Conservation (phyloP, 495 filamentous ascomycete species). For the Hypoxylon subgilvum region DNA sequence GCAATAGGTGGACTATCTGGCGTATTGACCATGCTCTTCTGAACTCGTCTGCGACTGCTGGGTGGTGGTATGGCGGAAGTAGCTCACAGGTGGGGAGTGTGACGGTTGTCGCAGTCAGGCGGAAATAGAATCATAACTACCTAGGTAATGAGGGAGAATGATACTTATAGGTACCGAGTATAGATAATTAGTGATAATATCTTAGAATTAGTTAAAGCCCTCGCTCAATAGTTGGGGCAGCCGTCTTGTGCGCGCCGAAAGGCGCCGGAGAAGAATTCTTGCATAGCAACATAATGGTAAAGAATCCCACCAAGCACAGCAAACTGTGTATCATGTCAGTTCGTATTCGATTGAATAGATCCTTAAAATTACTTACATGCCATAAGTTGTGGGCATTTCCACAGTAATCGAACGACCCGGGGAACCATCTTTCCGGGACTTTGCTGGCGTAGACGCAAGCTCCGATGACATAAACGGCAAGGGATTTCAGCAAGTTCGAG, state of each 20-base stretch:
- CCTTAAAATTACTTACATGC: constrained; percentile 64
- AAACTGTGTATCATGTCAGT: constrained; percentile 30
- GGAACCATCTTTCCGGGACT: constrained; percentile 89
- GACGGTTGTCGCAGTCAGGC: too few relatives aligned
- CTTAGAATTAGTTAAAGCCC: neutral
- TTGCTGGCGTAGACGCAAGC: constrained; percentile 91
- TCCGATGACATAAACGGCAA: constrained; percentile 83
- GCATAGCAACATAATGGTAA: constrained; percentile 96
- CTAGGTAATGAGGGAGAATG: too few relatives aligned
- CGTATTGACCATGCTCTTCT: constrained; percentile 15
- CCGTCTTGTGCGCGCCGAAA: constrained; percentile 70
- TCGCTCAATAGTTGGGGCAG: constrained; percentile 52
- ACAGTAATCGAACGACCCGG: constrained; percentile 90
- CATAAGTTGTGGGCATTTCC: constrained; percentile 96
- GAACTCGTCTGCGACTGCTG: neutral
- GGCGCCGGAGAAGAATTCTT: constrained; percentile 87
- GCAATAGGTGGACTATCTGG: constrained; percentile 9
- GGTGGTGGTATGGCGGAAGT: neutral
- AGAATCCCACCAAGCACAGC: constrained; percentile 96
- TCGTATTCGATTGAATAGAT: neutral
- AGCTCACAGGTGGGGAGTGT: neutral
- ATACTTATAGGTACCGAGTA: constrained; percentile 3
- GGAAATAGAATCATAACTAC: too few relatives aligned
- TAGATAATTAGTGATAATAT: constrained; percentile 1
- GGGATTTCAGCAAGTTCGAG: constrained; percentile 83